Evolutionary conservation across 2,329 filamentous ascomycete genomes (phyloP).

Genomic region (Fusarium haematococcum): DNA sequence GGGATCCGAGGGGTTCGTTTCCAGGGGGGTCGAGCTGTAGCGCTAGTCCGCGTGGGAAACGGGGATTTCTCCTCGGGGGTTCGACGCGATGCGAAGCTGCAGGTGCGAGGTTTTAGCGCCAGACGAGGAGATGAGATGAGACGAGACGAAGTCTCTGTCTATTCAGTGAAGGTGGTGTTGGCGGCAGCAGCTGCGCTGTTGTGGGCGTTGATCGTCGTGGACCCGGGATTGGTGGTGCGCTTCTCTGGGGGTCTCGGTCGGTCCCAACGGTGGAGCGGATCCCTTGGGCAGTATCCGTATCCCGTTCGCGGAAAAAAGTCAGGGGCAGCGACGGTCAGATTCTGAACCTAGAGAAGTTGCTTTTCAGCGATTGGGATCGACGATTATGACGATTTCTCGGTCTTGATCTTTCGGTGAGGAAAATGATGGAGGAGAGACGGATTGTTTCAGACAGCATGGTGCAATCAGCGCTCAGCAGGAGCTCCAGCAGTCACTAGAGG

Average conservation of each 20-base stretch:
- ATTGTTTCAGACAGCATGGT: neutral
- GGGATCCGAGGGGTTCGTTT: neutral
- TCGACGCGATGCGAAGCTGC: neutral
- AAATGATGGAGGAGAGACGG: conserved; percentile 12
- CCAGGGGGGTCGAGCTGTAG: neutral
- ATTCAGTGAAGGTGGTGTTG: no score
- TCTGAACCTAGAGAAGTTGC: conserved; percentile 10
- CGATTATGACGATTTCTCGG: conserved; percentile 27
- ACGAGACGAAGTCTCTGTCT: neutral
- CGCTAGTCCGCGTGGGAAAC: conserved; percentile 3
- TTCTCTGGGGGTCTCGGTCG: conserved; percentile 1
- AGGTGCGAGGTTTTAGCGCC: neutral
- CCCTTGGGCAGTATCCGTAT: neutral
- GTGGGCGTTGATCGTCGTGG: neutral
- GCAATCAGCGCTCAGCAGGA: neutral
- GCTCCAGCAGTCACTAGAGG: neutral
- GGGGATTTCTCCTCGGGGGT: neutral
- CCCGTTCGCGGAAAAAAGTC: conserved; percentile 4
- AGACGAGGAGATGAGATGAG: neutral
- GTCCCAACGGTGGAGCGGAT: conserved; percentile 21
- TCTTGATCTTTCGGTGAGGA: conserved; percentile 19
- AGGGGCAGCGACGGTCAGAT: conserved; percentile 20
- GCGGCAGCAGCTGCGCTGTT: neutral
- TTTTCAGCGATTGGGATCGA: conserved; percentile 21
- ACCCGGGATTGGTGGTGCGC: neutral